Conservation (phyloP, 345 rosid species). For the Populus pruinosa region DNA sequence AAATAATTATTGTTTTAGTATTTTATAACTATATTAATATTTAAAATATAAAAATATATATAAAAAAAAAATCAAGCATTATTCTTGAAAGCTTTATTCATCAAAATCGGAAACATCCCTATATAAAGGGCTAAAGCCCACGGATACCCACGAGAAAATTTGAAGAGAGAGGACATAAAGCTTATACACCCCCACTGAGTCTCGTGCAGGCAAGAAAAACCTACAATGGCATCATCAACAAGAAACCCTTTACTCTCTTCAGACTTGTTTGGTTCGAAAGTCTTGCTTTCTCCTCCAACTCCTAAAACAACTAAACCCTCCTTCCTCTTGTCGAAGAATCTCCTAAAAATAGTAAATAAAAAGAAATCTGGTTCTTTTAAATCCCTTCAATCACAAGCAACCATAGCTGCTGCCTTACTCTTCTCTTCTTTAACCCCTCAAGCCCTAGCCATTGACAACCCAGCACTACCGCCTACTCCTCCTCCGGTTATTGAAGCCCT, state of each 20-base stretch:
- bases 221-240: slow-evolving; percentile 35
- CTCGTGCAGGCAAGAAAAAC: neutral
- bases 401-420: slow-evolving; percentile 53
- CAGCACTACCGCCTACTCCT: slow-evolving; percentile 23
- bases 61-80: too few species aligned
- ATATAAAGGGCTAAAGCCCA: neutral
- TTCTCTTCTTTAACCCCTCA: slow-evolving; percentile 45
- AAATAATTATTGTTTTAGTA: too few species aligned
- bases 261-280: slow-evolving; percentile 36
- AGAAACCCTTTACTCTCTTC: slow-evolving; percentile 40
- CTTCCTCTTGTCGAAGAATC: slow-evolving; percentile 17
- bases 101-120: too few species aligned
- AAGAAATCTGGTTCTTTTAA: slow-evolving; percentile 14
- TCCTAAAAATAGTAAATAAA: slow-evolving; percentile 15
- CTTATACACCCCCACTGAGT: neutral
- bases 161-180: neutral
- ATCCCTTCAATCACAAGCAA: slow-evolving; percentile 31
- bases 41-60: too few species aligned
- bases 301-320: slow-evolving; percentile 39
- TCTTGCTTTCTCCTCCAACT: slow-evolving; percentile 45
- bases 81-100: too few species aligned
- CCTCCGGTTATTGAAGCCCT: slow-evolving; percentile 49
- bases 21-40: too few species aligned
- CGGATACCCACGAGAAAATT: neutral
- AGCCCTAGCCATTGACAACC: slow-evolving; percentile 51